Conservation (phyloP, 352 stramenopile species). For the Phytophthora syringae region DNA sequence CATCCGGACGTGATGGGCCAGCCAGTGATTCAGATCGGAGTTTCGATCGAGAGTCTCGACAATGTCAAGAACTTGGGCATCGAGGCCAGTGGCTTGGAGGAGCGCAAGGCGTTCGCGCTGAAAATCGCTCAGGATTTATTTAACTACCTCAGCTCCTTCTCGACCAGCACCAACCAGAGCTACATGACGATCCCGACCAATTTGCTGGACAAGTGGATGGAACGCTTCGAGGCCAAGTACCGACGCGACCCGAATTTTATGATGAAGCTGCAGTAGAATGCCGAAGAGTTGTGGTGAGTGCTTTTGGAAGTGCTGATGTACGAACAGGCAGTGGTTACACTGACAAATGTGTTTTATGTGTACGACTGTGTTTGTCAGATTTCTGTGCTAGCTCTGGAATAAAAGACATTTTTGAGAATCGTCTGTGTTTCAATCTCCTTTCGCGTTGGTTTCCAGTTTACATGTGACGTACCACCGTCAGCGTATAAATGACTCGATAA, state of each 20-base stretch:
- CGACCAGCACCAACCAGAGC: constrained; percentile 64
- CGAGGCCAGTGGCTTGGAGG: constrained; percentile 60
- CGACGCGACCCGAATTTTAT: constrained; percentile 92
- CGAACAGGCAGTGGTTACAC: no score
- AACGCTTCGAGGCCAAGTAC: constrained; percentile 91
- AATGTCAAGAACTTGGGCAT: constrained; percentile 83
- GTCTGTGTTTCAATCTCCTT: no score
- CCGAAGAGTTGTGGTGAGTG: constrained; percentile 3
- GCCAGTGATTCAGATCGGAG: constrained; percentile 65
- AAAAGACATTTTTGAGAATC: no score
- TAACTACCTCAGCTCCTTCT: constrained; percentile 93
- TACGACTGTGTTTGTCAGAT: no score
- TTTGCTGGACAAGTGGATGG: constrained; percentile 92
- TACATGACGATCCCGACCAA: constrained; percentile 92
- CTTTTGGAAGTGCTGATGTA: no score
- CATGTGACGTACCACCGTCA: no score
- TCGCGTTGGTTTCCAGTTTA: no score
- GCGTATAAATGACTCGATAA: no score
- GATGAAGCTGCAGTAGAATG: constrained; percentile 72
- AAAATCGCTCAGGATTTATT: constrained; percentile 94
- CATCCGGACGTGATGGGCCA: constrained; percentile 67
- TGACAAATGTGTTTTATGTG: no score
- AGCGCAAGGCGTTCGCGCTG: constrained; percentile 86
- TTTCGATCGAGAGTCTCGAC: constrained; percentile 77
- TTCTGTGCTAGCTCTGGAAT: no score